phyloP scores from a whole-genome alignment of 192 early-diverging fungal species.

The Coemansia sp. region DNA sequence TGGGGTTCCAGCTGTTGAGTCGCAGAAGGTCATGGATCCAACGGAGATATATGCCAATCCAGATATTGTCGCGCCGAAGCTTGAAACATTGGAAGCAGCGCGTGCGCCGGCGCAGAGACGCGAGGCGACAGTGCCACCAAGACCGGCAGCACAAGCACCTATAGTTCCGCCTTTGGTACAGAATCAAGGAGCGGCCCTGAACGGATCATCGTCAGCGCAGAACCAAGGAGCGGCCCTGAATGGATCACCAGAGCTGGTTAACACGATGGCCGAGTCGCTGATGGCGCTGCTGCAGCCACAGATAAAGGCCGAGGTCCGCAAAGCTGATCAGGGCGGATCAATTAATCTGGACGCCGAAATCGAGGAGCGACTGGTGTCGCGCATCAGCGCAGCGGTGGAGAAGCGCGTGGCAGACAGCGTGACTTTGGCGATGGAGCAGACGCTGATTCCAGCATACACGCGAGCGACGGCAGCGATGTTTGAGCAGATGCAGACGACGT shows the following conservation, averaged over 20 bases:
- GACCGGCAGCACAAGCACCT: background rate
- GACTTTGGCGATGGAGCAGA: slow-evolving; percentile 38
- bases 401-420: slow-evolving; percentile 27
- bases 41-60: slow-evolving; percentile 25
- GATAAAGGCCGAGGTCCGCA: slow-evolving; percentile 20
- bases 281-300: slow-evolving; percentile 26
- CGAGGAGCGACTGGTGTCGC: slow-evolving; percentile 34
- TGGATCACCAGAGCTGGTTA: background rate
- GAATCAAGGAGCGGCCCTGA: background rate
- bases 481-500: slow-evolving; percentile 54
- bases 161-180: background rate
- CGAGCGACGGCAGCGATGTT: slow-evolving; percentile 54
- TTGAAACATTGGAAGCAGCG: background rate
- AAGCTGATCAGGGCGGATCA: slow-evolving; percentile 3
- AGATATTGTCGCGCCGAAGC: background rate
- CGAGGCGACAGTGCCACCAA: no score
- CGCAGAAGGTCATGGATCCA: slow-evolving; percentile 28
- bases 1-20: slow-evolving; percentile 14
- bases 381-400: slow-evolving; percentile 33
- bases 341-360: slow-evolving; percentile 21
- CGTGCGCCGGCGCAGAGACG: background rate
- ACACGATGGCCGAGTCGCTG: background rate
- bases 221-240: background rate
- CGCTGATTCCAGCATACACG: slow-evolving; percentile 50
- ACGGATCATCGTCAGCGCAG: background rate